These are phyloP conservation scores for Eucalyptus melliodora DNA, from an alignment of 345 rosid species.

Conservation along the genomic window DNA sequence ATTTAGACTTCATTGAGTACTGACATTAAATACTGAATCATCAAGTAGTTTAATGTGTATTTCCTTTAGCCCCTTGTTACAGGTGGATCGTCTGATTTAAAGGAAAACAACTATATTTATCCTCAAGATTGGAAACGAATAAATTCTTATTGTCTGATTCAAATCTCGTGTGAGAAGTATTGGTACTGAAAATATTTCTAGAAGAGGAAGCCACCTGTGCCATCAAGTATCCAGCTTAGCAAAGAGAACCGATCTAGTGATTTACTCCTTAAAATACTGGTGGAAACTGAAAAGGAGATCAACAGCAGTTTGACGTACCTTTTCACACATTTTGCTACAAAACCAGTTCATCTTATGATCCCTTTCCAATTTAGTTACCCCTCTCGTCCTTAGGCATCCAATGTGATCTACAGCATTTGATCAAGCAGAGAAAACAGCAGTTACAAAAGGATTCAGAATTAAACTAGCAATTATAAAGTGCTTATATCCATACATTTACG, in stretches of 20 bases:
- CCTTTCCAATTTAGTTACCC: background rate
- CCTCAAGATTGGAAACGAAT: background rate
- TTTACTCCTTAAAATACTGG: background rate
- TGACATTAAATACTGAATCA: background rate
- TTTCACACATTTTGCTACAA: constrained; percentile 19
- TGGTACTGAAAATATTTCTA: background rate
- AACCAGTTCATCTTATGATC: background rate
- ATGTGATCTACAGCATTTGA: constrained; percentile 38
- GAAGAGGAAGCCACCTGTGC: background rate
- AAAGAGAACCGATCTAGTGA: background rate
- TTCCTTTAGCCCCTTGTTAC: background rate
- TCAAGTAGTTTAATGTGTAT: background rate
- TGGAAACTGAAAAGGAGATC: background rate
- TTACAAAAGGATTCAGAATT: background rate
- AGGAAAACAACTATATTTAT: background rate
- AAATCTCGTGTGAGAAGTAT: background rate
- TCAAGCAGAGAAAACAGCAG: background rate
- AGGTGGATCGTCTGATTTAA: background rate
- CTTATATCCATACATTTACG: constrained; percentile 28
- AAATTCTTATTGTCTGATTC: background rate
- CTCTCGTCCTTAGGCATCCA: constrained; percentile 20
- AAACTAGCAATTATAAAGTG: background rate
- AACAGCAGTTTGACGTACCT: constrained; percentile 16
- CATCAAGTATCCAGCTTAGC: background rate
- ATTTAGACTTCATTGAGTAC: background rate